These are phyloP conservation scores for Basidiobolus meristosporus DNA, from an alignment of 371 early-diverging fungal species.

Conservation along the genomic window DNA sequence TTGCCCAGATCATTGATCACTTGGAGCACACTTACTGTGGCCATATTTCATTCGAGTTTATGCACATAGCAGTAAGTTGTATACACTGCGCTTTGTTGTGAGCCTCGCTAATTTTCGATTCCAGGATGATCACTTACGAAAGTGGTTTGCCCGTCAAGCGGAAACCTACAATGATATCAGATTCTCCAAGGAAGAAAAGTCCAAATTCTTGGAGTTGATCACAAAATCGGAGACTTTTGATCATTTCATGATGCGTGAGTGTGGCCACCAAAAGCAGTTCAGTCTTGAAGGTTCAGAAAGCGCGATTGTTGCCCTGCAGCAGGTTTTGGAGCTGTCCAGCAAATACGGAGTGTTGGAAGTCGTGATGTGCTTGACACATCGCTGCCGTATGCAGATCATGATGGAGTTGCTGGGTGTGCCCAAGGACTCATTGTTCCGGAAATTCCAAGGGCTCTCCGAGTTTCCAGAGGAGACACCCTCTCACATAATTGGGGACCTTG, in stretches of 20 bases:
- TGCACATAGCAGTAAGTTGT: too few species aligned
- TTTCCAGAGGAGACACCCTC: conserved; percentile 72
- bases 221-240: conserved; percentile 46
- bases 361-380: conserved; percentile 90
- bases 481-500: conserved; percentile 61
- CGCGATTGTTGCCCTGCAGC: conserved; percentile 81
- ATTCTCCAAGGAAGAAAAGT: neutral
- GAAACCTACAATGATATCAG: neutral
- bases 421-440: conserved; percentile 42
- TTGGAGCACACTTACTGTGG: too few species aligned
- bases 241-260: conserved; percentile 86
- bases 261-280: conserved; percentile 86
- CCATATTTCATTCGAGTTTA: too few species aligned
- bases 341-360: conserved; percentile 56
- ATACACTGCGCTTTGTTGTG: conserved; percentile 19
- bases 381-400: conserved; percentile 84
- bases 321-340: conserved; percentile 28
- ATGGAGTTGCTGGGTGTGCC: conserved; percentile 39
- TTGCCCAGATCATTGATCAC: conserved; percentile 11
- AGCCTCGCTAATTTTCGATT: conserved; percentile 26
- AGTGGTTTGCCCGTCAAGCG: conserved; percentile 42
- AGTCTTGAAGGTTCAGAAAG: conserved; percentile 94
- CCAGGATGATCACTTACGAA: conserved; percentile 48
- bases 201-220: neutral
- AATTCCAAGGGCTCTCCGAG: conserved; percentile 53